Conservation (phyloP, 2,329 filamentous ascomycete genomes). For the Botrytis sinoallii region DNA sequence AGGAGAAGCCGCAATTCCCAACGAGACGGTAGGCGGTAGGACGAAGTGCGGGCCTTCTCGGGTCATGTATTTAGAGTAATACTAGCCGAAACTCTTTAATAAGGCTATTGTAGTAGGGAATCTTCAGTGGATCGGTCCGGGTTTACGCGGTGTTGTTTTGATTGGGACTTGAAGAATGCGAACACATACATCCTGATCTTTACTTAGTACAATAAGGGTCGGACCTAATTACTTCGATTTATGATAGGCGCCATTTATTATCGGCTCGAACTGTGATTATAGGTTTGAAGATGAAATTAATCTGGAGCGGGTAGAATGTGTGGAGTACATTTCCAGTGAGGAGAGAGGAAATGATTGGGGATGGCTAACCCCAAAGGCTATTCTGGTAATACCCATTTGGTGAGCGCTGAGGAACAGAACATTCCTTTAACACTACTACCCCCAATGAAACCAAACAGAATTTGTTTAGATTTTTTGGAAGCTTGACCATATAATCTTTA, state of each 20-base stretch:
- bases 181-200: not conserved
- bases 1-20: not conserved
- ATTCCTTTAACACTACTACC: not conserved
- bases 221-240: not conserved
- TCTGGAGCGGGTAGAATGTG: not conserved
- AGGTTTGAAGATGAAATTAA: not conserved
- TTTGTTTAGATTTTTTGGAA: not conserved
- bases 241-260: not conserved
- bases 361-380: not conserved
- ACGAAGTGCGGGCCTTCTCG: not conserved
- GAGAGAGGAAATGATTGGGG: not conserved
- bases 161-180: not conserved
- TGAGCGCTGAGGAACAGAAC: not conserved
- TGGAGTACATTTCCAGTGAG: not conserved
- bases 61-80: not conserved
- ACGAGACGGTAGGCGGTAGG: not conserved
- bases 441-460: not conserved
- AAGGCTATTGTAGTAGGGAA: not conserved
- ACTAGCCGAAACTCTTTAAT: not conserved
- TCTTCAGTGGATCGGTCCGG: not conserved
- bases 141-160: not conserved
- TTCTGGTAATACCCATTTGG: not conserved
- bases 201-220: not conserved
- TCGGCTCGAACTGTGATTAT: not conserved
- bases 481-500: not conserved